Conservation (phyloP, 805 yeast genomes). For the Wickerhamiella allomyrinae region DNA sequence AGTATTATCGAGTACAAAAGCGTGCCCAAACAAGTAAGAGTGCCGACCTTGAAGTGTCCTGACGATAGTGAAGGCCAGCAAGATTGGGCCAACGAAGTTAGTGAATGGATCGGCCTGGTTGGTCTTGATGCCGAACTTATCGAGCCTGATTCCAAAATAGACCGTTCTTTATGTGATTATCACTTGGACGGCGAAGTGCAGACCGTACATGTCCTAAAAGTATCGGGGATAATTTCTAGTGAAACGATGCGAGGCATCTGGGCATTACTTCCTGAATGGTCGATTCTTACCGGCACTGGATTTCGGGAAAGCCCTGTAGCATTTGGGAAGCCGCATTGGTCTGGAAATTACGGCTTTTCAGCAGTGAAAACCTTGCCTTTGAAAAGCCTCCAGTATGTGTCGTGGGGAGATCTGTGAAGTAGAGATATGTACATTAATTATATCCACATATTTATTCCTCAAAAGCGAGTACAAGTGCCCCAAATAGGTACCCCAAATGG, state of each 20-base stretch:
- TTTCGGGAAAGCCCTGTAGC: slow-evolving; percentile 6
- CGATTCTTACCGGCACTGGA: slow-evolving; percentile 10
- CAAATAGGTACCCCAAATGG: no score
- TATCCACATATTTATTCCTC: not conserved
- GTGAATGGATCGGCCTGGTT: slow-evolving; percentile 14
- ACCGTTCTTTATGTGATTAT: slow-evolving; percentile 7
- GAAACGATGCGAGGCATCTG: slow-evolving; percentile 3
- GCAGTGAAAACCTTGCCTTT: not conserved
- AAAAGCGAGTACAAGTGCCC: no score
- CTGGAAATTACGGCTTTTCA: slow-evolving; percentile 4
- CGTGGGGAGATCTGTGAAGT: not conserved
- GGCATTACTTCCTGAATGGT: not conserved
- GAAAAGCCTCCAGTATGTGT: not conserved
- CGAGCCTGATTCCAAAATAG: slow-evolving; percentile 2
- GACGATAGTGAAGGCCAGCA: slow-evolving; percentile 4
- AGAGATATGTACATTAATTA: not conserved
- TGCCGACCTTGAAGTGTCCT: slow-evolving; percentile 4
- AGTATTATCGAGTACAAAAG: not conserved
- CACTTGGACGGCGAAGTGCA: not conserved
- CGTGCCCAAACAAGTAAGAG: not conserved
- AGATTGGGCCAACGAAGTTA: slow-evolving; percentile 15
- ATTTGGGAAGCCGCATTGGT: slow-evolving; percentile 1
- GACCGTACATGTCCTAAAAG: not conserved
- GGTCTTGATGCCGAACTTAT: slow-evolving; percentile 5
- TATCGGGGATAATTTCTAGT: not conserved